A percentile compares a stretch with the other conserved stretches of the same genome.
phyloP scores from a whole-genome alignment of 805 yeast genomes.

The Yarrowia sp. region DNA sequence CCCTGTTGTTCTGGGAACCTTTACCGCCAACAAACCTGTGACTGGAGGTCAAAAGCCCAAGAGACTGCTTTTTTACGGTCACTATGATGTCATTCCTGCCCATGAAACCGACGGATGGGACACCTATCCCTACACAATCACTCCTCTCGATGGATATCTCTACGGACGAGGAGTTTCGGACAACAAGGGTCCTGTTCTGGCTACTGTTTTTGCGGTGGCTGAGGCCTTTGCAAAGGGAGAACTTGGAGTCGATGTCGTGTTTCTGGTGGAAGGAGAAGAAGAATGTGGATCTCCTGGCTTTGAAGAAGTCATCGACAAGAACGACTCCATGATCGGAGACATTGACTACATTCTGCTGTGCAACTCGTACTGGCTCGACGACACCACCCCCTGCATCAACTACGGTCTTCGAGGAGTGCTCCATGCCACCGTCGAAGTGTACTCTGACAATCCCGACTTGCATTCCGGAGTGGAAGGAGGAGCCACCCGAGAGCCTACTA shows the following conservation, averaged over 20 bases:
- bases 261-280: slow-evolving; percentile 91
- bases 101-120: slow-evolving; percentile 58
- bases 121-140: slow-evolving; percentile 71
- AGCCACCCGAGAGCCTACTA: slow-evolving; percentile 78
- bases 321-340: slow-evolving; percentile 85
- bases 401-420: slow-evolving; percentile 93
- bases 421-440: slow-evolving; percentile 67
- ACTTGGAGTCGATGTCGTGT: slow-evolving; percentile 69
- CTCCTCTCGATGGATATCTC: slow-evolving; percentile 77
- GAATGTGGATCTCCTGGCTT: slow-evolving; percentile 91
- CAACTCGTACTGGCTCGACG: slow-evolving; percentile 93
- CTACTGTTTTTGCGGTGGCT: slow-evolving; percentile 83
- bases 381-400: slow-evolving; percentile 81
- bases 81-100: slow-evolving; percentile 91
- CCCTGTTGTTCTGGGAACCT: slow-evolving; percentile 78
- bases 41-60: neutral
- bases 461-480: slow-evolving; percentile 99
- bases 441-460: slow-evolving; percentile 75
- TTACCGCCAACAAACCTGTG: slow-evolving; percentile 42
- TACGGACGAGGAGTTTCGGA: slow-evolving; percentile 93
- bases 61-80: slow-evolving; percentile 84
- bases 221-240: slow-evolving; percentile 52
- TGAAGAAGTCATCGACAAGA: slow-evolving; percentile 56
- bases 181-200: slow-evolving; percentile 89
- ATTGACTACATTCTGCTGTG: slow-evolving; percentile 89